These are phyloP conservation scores for Fusarium bulbicola DNA, from an alignment of 2,329 filamentous ascomycete species.

Conservation along the genomic window DNA sequence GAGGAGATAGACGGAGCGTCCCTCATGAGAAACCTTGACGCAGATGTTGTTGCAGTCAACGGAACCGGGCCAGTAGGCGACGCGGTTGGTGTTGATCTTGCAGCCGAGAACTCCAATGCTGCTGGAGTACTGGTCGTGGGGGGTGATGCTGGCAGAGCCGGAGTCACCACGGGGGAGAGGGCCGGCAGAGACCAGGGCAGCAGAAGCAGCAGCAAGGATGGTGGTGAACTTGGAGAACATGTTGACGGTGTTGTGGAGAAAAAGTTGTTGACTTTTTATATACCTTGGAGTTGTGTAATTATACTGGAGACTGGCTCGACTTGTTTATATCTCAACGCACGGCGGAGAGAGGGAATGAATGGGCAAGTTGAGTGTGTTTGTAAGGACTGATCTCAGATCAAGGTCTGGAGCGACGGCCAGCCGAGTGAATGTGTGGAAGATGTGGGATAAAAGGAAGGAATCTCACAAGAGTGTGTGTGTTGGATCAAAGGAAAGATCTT, in stretches of 20 bases:
- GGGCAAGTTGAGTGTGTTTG: conserved; percentile 29
- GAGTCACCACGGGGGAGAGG: conserved; percentile 39
- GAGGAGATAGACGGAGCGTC: conserved; percentile 64
- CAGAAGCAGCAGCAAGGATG: conserved; percentile 44
- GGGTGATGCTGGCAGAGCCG: conserved; percentile 55
- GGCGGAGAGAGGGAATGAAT: conserved; percentile 40
- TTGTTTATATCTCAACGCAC: conserved; percentile 42
- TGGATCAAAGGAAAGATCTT: conserved; percentile 1
- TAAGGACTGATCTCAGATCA: conserved; percentile 45
- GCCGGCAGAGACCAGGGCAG: conserved; percentile 43
- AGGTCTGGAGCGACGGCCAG: conserved; percentile 39
- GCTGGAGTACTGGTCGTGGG: conserved; percentile 65
- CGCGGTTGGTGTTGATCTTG: conserved; percentile 68
- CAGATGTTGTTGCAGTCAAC: conserved; percentile 66
- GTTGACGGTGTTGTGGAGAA: conserved; percentile 23
- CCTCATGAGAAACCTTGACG: conserved; percentile 60
- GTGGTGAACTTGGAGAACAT: conserved; percentile 46
- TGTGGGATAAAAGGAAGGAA: conserved; percentile 30
- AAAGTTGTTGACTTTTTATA: conserved; percentile 25
- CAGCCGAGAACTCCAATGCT: conserved; percentile 68
- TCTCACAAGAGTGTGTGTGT: conserved; percentile 33
- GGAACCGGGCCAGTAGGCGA: conserved; percentile 67
- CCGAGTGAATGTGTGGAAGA: conserved; percentile 38
- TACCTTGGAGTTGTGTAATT: neutral
- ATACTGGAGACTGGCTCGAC: conserved; percentile 41